Evolutionary conservation across 75 land plant species (phyloP).

Genomic region (Ceratopteris richardii): DNA sequence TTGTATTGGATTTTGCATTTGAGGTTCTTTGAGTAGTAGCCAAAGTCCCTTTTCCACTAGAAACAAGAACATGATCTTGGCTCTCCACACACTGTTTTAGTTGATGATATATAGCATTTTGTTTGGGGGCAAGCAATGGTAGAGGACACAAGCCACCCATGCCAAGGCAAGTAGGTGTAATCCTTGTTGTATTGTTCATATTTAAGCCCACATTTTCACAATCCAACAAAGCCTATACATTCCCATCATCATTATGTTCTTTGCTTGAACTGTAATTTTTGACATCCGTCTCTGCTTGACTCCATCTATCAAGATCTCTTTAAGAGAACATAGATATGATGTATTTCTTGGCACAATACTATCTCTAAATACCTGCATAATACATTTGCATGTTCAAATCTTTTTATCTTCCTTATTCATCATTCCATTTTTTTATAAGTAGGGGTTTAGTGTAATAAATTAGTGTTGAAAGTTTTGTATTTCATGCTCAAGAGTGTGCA

Average conservation of each 20-base stretch:
- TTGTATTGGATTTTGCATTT: background rate
- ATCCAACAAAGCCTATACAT: background rate
- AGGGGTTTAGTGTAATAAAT: no score
- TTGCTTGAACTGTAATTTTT: background rate
- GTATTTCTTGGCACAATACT: no score
- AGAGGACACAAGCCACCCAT: constrained; percentile 59
- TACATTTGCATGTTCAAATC: no score
- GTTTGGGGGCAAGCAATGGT: constrained; percentile 26
- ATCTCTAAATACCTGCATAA: no score
- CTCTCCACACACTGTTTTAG: background rate
- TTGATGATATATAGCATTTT: background rate
- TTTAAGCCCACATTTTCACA: background rate
- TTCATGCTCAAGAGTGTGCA: no score
- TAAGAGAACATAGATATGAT: no score
- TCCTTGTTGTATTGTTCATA: background rate
- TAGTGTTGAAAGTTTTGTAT: no score
- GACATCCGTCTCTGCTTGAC: background rate
- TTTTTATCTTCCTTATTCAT: no score
- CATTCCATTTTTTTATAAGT: no score
- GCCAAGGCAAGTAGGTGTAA: constrained; percentile 52
- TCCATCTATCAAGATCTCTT: no score
- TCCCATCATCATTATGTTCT: background rate
- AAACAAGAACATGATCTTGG: background rate
- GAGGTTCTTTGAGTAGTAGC: background rate
- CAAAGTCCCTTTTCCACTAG: background rate